Percentiles rank a stretch among this genome's conserved stretches.
These are phyloP conservation scores for Nakaseomyces sp. DNA, from an alignment of 1,139 yeast species.

Conservation along the genomic window DNA sequence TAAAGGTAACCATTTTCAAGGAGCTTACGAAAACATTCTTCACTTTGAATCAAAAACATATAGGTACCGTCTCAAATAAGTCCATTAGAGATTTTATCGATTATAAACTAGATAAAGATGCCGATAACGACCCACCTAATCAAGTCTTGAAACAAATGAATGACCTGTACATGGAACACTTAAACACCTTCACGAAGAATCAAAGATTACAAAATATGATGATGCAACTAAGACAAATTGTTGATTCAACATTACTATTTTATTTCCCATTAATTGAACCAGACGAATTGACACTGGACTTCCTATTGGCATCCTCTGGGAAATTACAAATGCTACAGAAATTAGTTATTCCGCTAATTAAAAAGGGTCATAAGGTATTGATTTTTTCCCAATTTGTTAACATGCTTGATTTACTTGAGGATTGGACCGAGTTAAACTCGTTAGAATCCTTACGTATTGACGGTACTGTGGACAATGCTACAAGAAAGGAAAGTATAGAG, in stretches of 20 bases:
- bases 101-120: constrained; percentile 21
- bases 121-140: constrained; percentile 9
- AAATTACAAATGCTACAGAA: constrained; percentile 65
- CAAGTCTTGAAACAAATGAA: constrained; percentile 22
- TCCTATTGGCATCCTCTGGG: constrained; percentile 48
- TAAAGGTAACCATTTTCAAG: constrained; percentile 38
- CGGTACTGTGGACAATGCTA: constrained; percentile 60
- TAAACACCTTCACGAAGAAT: constrained; percentile 31
- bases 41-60: constrained; percentile 33
- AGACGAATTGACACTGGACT: constrained; percentile 32
- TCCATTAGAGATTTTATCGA: constrained; percentile 37
- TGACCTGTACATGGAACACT: constrained; percentile 20
- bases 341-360: constrained; percentile 43
- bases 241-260: constrained; percentile 77
- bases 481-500: constrained; percentile 56
- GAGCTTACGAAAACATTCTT: constrained; percentile 40
- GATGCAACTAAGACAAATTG: constrained; percentile 77
- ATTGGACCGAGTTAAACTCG: constrained; percentile 49
- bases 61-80: constrained; percentile 29
- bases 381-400: constrained; percentile 79
- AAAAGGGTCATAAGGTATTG: constrained; percentile 54
- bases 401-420: constrained; percentile 66
- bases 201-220: constrained; percentile 55
- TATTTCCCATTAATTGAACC: constrained; percentile 63
- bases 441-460: constrained; percentile 58